Evolutionary conservation across 2,329 filamentous ascomycete genomes (phyloP).

Genomic region (Camptophora hylomeconis): DNA sequence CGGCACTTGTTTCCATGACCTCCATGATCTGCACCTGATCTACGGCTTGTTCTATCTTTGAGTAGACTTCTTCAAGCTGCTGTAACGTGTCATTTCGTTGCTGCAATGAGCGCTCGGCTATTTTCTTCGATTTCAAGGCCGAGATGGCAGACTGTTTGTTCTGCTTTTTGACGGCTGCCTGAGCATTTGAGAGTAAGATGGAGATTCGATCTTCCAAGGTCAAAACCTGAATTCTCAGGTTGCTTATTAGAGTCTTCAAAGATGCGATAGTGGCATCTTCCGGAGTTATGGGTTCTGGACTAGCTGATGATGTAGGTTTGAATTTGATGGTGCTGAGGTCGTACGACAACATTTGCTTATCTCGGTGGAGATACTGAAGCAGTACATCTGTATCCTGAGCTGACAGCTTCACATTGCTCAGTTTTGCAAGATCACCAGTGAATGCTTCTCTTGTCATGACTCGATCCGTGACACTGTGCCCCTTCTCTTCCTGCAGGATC

Average conservation of each 20-base stretch:
- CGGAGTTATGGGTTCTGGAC: conserved; percentile 43
- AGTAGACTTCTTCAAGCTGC: conserved; percentile 72
- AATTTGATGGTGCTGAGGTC: conserved; percentile 58
- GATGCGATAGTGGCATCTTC: conserved; percentile 75
- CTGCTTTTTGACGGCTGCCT: conserved; percentile 56
- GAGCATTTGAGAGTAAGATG: conserved; percentile 43
- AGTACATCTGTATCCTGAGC: conserved; percentile 52
- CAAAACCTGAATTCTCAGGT: conserved; percentile 54
- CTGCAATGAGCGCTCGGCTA: conserved; percentile 60
- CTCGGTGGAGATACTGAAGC: conserved; percentile 56
- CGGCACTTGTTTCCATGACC: conserved; percentile 67
- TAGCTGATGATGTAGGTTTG: conserved; percentile 34
- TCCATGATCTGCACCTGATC: conserved; percentile 74
- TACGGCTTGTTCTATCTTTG: conserved; percentile 72
- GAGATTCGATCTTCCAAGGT: conserved; percentile 45
- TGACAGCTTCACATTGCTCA: conserved; percentile 35
- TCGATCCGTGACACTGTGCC: conserved; percentile 12
- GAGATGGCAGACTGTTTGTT: conserved; percentile 65
- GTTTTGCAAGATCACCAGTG: conserved; percentile 40
- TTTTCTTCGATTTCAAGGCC: conserved; percentile 69
- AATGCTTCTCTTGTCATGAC: conserved; percentile 43
- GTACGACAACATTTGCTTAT: conserved; percentile 42
- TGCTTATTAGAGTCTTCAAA: conserved; percentile 57
- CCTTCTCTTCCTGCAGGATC: conserved; percentile 3
- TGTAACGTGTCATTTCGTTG: conserved; percentile 59